A percentile compares a stretch with the other conserved stretches of the same genome.
Evolutionary conservation across 345 rosid species (phyloP).

Genomic region (Lenwebbia sp.): DNA sequence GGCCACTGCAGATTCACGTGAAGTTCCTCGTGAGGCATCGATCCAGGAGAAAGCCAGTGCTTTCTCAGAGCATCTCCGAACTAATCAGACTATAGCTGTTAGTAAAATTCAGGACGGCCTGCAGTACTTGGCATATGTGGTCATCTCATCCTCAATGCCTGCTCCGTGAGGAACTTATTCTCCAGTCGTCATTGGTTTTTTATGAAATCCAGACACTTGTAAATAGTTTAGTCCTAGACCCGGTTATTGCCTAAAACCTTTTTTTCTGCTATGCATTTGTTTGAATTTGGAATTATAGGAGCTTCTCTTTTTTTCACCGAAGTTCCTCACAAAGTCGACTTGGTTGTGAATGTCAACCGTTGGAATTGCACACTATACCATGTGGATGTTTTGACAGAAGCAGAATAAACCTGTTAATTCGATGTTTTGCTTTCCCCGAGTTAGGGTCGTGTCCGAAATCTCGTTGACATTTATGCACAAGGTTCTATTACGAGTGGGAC

Average conservation of each 20-base stretch:
- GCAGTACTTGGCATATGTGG: neutral
- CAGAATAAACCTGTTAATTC: neutral
- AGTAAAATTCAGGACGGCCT: constrained; percentile 4
- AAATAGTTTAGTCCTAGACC: neutral
- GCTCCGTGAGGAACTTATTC: constrained; percentile 25
- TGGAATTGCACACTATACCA: neutral
- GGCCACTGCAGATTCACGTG: neutral
- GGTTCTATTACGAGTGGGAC: neutral
- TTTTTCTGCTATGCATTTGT: neutral
- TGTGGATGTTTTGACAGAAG: neutral
- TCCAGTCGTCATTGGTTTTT: neutral
- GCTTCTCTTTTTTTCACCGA: neutral
- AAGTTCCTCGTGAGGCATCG: neutral
- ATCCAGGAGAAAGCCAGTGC: constrained; percentile 1
- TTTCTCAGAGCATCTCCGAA: neutral
- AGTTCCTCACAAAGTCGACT: neutral
- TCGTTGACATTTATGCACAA: neutral
- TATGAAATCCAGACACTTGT: constrained; percentile 1
- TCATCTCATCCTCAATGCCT: constrained; percentile 48
- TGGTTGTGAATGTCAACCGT: neutral
- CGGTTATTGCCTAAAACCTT: neutral
- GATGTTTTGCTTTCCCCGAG: neutral
- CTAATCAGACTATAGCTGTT: neutral
- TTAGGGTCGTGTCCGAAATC: neutral
- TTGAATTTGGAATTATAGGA: neutral